Conservation (phyloP, 164 flowering plant species). For the Nymphaea colorata region DNA sequence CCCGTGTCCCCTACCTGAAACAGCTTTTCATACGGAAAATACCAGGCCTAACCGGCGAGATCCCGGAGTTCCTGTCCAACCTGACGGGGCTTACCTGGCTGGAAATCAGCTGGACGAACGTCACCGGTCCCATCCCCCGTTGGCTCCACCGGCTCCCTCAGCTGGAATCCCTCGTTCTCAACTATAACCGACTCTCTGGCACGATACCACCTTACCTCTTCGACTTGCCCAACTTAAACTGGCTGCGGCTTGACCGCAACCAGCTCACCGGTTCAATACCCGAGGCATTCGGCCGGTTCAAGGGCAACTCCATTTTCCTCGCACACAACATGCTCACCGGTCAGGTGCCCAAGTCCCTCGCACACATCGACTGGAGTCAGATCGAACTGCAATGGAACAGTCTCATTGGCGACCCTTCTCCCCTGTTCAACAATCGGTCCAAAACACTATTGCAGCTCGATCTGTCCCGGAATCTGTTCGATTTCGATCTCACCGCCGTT, state of each 20-base stretch:
- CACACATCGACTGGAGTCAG: not conserved
- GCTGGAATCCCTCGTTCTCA: not conserved
- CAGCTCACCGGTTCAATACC: not conserved
- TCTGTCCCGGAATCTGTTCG: constrained; percentile 12
- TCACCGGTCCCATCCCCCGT: too few relatives aligned
- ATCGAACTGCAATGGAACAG: constrained; percentile 44
- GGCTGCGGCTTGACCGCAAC: not conserved
- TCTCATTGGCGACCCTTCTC: constrained; percentile 6
- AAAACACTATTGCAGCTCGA: constrained; percentile 21
- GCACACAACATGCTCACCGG: constrained; percentile 50
- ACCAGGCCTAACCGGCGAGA: not conserved
- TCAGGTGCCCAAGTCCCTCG: not conserved
- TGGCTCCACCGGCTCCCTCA: too few relatives aligned
- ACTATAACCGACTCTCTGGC: not conserved
- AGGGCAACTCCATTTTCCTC: constrained; percentile 10
- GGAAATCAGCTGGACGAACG: too few relatives aligned
- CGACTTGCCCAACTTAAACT: too few relatives aligned
- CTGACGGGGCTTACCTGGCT: not conserved
- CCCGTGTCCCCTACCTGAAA: not conserved
- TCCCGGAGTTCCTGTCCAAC: not conserved
- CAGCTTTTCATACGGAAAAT: not conserved
- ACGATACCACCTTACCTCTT: too few relatives aligned
- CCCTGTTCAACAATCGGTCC: constrained; percentile 3
- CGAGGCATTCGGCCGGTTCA: not conserved
- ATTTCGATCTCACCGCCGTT: constrained; percentile 44